Evolutionary conservation across 768 basidiomycete genomes (phyloP).

Genomic region (Tylopilus subfusipes): DNA sequence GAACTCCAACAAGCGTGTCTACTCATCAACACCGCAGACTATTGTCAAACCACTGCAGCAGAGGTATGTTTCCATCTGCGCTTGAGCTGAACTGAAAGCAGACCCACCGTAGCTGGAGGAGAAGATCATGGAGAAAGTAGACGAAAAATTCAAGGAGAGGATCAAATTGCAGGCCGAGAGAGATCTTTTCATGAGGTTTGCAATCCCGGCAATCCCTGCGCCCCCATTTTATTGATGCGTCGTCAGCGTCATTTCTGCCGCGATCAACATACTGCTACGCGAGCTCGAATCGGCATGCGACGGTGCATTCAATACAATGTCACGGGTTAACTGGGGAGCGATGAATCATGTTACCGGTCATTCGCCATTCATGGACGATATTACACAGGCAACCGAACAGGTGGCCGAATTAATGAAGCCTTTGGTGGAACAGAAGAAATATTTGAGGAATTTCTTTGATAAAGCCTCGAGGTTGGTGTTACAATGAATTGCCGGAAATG

Average conservation of each 20-base stretch:
- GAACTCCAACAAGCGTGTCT: slow-evolving; percentile 82
- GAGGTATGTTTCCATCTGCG: slow-evolving; percentile 50
- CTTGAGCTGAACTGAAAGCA: background rate
- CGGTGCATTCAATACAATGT: slow-evolving; percentile 69
- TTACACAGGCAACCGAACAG: slow-evolving; percentile 70
- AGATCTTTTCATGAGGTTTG: slow-evolving; percentile 85
- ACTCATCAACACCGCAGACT: slow-evolving; percentile 96
- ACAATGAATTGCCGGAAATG: background rate
- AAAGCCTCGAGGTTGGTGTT: slow-evolving; percentile 78
- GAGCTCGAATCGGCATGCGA: slow-evolving; percentile 89
- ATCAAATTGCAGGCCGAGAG: slow-evolving; percentile 81
- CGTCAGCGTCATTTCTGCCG: slow-evolving; percentile 75
- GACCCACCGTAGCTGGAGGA: slow-evolving; percentile 71
- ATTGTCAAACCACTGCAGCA: slow-evolving; percentile 86
- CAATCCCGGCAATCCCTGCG: background rate
- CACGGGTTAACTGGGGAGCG: slow-evolving; percentile 73
- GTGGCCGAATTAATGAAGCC: slow-evolving; percentile 75
- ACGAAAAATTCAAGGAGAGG: slow-evolving; percentile 70
- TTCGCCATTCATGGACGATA: slow-evolving; percentile 75
- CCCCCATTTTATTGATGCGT: background rate
- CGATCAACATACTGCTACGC: slow-evolving; percentile 72
- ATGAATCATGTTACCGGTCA: slow-evolving; percentile 83
- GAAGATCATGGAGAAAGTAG: slow-evolving; percentile 79
- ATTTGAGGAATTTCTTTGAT: slow-evolving; percentile 87
- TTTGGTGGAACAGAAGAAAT: slow-evolving; percentile 91